These are phyloP conservation scores for Gynandropsis gynandra DNA, from an alignment of 345 rosid species.

Conservation along the genomic window DNA sequence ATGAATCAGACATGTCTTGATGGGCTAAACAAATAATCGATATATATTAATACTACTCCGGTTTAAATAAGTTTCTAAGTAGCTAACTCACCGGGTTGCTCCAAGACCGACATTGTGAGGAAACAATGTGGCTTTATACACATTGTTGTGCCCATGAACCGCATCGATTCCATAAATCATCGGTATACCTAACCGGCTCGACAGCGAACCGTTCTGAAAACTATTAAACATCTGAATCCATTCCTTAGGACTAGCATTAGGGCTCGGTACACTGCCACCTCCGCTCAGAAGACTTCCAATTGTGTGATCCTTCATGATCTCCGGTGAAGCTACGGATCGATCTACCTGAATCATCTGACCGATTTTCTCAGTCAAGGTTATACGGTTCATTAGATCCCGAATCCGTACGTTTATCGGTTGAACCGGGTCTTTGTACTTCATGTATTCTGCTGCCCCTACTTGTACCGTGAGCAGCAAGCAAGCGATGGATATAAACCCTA, in stretches of 20 bases:
- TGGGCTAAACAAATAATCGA: too few relatives aligned
- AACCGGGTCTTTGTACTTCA: slow-evolving; percentile 30
- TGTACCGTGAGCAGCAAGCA: too few relatives aligned
- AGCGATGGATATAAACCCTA: too few relatives aligned
- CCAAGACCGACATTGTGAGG: slow-evolving; percentile 70
- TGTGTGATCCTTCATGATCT: slow-evolving; percentile 40
- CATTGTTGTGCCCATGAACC: slow-evolving; percentile 59
- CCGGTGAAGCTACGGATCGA: slow-evolving; percentile 12
- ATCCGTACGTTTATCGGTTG: slow-evolving; percentile 22
- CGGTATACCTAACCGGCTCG: slow-evolving; percentile 59
- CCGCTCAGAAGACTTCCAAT: slow-evolving; percentile 57
- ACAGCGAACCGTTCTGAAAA: slow-evolving; percentile 41
- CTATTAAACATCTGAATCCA: slow-evolving; percentile 52
- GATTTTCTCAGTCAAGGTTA: slow-evolving; percentile 40
- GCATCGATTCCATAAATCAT: slow-evolving; percentile 69
- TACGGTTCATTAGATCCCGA: slow-evolving; percentile 26
- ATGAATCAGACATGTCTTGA: too few relatives aligned
- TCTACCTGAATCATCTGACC: slow-evolving; percentile 38
- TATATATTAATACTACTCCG: too few relatives aligned
- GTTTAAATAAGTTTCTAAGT: too few relatives aligned
- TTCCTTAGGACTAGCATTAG: slow-evolving; percentile 34
- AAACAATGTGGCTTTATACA: slow-evolving; percentile 54
- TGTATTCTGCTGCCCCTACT: too few relatives aligned
- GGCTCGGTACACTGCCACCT: slow-evolving; percentile 51
- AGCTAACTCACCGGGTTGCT: too few relatives aligned